These are phyloP conservation scores for Microdochium paspali DNA, from an alignment of 2,329 filamentous ascomycete species.

Conservation along the genomic window DNA sequence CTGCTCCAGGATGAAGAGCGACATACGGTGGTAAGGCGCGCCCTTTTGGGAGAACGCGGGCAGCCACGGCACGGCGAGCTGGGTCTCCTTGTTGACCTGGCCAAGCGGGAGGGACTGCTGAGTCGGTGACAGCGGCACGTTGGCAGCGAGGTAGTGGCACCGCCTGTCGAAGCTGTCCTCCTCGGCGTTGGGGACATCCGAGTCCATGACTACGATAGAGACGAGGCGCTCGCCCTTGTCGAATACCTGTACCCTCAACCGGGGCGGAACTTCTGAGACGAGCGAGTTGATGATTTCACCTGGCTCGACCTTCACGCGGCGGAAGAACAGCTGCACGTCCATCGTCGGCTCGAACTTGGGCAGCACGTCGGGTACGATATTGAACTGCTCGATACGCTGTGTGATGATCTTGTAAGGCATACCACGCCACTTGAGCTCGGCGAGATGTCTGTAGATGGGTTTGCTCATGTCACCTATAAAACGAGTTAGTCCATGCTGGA, in stretches of 20 bases:
- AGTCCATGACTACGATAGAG: conserved; percentile 77
- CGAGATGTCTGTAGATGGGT: conserved; percentile 87
- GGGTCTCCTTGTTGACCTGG: conserved; percentile 46
- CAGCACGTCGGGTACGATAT: conserved; percentile 80
- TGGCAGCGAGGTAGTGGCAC: conserved; percentile 78
- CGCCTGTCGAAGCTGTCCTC: conserved; percentile 68
- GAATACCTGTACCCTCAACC: conserved; percentile 77
- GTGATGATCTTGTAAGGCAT: conserved; percentile 71
- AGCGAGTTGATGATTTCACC: conserved; percentile 71
- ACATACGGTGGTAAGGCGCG: conserved; percentile 80
- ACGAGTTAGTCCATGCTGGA: conserved; percentile 9
- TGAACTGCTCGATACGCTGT: conserved; percentile 81
- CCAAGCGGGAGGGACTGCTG: conserved; percentile 56
- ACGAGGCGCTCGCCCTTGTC: conserved; percentile 72
- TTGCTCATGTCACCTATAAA: conserved; percentile 81
- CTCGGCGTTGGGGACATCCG: conserved; percentile 76
- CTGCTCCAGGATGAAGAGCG: conserved; percentile 78
- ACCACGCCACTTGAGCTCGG: conserved; percentile 77
- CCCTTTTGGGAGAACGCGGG: conserved; percentile 85
- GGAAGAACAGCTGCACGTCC: conserved; percentile 77
- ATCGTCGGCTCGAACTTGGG: conserved; percentile 68
- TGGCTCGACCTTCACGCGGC: conserved; percentile 57
- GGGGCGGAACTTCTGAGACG: conserved; percentile 64
- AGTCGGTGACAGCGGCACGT: conserved; percentile 42
- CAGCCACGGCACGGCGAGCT: conserved; percentile 73